Conservation (phyloP, 805 yeast genomes). For the Lachancea sp. region DNA sequence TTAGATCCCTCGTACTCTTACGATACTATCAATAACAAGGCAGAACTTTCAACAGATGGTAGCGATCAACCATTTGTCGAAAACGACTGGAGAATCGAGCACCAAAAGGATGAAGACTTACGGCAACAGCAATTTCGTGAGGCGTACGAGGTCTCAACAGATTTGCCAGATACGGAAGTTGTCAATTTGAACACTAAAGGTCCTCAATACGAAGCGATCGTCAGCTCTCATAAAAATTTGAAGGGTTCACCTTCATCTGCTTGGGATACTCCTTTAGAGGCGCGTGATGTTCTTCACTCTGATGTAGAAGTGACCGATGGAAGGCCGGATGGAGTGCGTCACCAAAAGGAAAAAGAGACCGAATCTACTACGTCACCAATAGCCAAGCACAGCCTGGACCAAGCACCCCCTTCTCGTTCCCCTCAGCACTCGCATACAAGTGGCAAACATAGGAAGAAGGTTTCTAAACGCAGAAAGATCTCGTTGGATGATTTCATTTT, state of each 20-base stretch:
- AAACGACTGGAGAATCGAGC: neutral
- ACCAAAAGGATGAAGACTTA: neutral
- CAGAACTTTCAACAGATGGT: neutral
- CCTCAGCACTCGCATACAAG: conserved; percentile 22
- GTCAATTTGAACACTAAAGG: neutral
- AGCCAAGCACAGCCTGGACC: neutral
- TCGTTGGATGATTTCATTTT: conserved; percentile 94
- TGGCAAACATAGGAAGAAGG: conserved; percentile 24
- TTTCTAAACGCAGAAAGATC: conserved; percentile 53
- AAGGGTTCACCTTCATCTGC: neutral
- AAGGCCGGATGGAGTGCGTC: neutral
- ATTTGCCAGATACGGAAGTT: neutral
- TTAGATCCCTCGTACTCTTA: conserved; percentile 6
- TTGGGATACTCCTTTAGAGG: neutral
- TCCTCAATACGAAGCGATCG: neutral
- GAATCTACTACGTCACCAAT: neutral
- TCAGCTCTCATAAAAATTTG: neutral
- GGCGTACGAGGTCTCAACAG: neutral
- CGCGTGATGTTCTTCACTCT: neutral
- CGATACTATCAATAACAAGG: neutral
- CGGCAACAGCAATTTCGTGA: neutral
- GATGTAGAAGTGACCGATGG: neutral
- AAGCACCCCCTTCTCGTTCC: conserved; percentile 10
- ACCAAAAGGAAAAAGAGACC: neutral
- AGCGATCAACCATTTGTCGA: neutral